Conservation (phyloP, 169 alveolate genomes). For the Fabrea salina region DNA sequence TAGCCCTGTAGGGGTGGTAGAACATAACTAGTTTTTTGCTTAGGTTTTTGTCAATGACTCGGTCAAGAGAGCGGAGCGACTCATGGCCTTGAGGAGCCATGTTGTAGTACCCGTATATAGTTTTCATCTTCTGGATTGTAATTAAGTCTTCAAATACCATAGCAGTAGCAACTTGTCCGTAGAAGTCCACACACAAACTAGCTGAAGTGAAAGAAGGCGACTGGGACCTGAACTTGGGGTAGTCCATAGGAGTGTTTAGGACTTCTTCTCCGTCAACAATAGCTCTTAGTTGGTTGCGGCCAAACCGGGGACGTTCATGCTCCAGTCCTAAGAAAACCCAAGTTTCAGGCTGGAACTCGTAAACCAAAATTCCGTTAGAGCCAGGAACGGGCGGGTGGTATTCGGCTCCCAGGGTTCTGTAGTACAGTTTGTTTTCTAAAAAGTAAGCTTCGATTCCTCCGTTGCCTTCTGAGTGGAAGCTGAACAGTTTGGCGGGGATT, state of each 20-base stretch:
- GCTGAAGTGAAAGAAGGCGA: neutral
- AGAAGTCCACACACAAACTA: neutral
- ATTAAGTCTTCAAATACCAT: constrained; percentile 14
- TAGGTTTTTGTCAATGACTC: constrained; percentile 25
- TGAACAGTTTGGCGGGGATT: constrained; percentile 31
- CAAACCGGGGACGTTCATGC: constrained; percentile 41
- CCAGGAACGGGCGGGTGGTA: constrained; percentile 39
- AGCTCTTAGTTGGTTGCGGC: constrained; percentile 38
- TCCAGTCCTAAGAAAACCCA: constrained; percentile 51
- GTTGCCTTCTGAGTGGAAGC: constrained; percentile 34
- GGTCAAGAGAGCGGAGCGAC: neutral
- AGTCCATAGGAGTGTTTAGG: constrained; percentile 33
- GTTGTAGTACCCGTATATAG: neutral
- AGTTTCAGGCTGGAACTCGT: constrained; percentile 43
- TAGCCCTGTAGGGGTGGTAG: constrained; percentile 24
- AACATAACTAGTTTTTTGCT: neutral
- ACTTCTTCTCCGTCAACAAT: constrained; percentile 47
- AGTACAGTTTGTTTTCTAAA: constrained; percentile 37
- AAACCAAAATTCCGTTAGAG: constrained; percentile 38
- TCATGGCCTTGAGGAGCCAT: constrained; percentile 32
- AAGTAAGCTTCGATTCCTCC: constrained; percentile 67
- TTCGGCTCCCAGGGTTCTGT: constrained; percentile 34
- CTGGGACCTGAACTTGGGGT: constrained; percentile 31
- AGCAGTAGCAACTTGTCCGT: neutral
- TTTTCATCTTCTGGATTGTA: neutral